Evolutionary conservation across 2,329 filamentous ascomycete species (phyloP), one percentile per base, ranked within the genome.

Genomic region (Diaporthe sp.): DNA sequence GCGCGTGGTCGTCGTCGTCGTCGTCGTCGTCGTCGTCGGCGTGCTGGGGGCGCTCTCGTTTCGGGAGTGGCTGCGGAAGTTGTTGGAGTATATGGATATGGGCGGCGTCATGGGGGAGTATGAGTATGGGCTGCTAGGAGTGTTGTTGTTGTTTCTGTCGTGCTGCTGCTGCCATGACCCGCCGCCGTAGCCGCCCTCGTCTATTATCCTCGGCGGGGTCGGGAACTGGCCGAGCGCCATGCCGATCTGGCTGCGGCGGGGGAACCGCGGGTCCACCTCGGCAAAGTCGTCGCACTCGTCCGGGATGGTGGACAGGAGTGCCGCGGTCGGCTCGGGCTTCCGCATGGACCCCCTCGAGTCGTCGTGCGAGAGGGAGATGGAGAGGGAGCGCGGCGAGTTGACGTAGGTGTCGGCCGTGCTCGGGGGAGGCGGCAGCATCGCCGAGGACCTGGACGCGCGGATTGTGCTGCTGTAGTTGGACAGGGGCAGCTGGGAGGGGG

Each of bases 231-330:
- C n/a, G 15, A 75, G 9, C 8, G 70, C 70, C 39, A 72, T 19
- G 55, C 73, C 70, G 63, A 75, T 70, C 63, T 72, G 63, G 55
- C 70, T 70, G 44, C 47, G 55, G 27, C 65, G 73, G n/a, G 44
- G 53, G 55, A 44, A 53, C 12, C 58, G 68, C 17, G 53, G 42
- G 44, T 73, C 70, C 3, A 70, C 47, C 10, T 70, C 70, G 2
- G 65, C 35, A 39, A 70, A 39, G 32, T 27, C 32, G 63, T 66
- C 63, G 30, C 51, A 53, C 51, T 74, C 69, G 61, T 74, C 63
- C 9, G 44, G 47, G 58, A 74, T 74, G 42, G 69, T 63, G 7
- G 47, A 68, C 2, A 68, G 63, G 39, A 51, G n/a, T 22, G 13
- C 51, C 5, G 37, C 53, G 1, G n/a, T n/a, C n/a, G 61, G 27